phyloP scores from a whole-genome alignment of 2,329 filamentous ascomycete genomes.

The Aspergillus tubingensis region DNA sequence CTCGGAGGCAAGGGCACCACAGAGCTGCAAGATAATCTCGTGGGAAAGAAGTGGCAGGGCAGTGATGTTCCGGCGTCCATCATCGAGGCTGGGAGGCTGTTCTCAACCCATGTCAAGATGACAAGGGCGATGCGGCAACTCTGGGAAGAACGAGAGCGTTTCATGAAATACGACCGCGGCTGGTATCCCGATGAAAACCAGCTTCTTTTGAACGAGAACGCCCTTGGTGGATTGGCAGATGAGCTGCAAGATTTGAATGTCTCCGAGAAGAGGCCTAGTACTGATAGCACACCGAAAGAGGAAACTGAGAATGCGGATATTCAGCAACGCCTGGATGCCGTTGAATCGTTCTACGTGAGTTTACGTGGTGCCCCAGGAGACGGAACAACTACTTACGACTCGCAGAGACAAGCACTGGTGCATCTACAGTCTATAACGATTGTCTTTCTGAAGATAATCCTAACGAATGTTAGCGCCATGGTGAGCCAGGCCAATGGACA shows the following conservation, averaged over 20 bases:
- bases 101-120: conserved; percentile 86
- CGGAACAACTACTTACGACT: conserved; percentile 5
- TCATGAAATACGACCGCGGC: conserved; percentile 87
- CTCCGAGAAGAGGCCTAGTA: conserved; percentile 15
- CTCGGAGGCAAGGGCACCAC: conserved; percentile 86
- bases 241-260: conserved; percentile 24
- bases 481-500: conserved; percentile 60
- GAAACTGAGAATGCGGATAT: conserved; percentile 42
- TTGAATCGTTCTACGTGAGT: conserved; percentile 85
- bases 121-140: conserved; percentile 88
- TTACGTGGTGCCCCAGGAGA: not conserved
- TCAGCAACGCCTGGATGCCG: conserved; percentile 64
- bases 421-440: conserved; percentile 91
- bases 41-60: conserved; percentile 88
- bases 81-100: conserved; percentile 88
- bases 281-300: conserved; percentile 21
- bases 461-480: conserved; percentile 84
- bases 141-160: conserved; percentile 90
- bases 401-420: conserved; percentile 71
- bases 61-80: conserved; percentile 91
- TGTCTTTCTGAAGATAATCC: conserved; percentile 83
- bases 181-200: conserved; percentile 64
- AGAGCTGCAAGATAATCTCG: conserved; percentile 74
- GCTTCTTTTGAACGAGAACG: conserved; percentile 36
- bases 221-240: conserved; percentile 46